Evolutionary conservation across 2,329 filamentous ascomycete species (phyloP), one percentile per base, ranked within the genome.

Genomic region (Neopestalotiopsis clavispora): DNA sequence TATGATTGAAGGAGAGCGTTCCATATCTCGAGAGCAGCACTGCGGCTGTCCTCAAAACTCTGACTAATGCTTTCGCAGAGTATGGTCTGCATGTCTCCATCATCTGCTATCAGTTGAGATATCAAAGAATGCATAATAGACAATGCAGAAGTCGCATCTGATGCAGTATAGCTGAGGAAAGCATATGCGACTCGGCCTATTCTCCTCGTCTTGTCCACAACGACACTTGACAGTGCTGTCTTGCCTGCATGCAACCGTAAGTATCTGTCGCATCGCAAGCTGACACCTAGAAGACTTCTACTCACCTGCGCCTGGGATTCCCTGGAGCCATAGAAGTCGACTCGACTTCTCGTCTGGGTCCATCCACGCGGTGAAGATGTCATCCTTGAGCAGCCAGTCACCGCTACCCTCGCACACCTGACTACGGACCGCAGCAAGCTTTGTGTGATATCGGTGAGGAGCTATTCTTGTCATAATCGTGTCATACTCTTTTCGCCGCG

Each of bases 241-340:
- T 75, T 75, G 40, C 73, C 73, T 74, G 23, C 5, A 60, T 67
- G 57, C 58, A 23, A 23, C 23, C 23, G 23, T 23, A 23, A 23
- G 23, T 23, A 23, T 23, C 23, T 3, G 23, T 23, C 2, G 23
- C 23, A 23, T 23, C 23, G 2, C 23, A 23, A 23, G 23, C 2
- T 3, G 23, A 23, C 2, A 23, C 23, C 23, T 2, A 23, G 23
- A 23, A 3, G 40, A 45, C 42, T 13, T 38, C 32, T 56, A 69
- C 68, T 68, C 62, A 73, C 72, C 73, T 32, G 74, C 69, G 40
- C 74, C 74, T 5, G 74, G 74, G 57, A 76, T 75, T 2, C 74
- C 74, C 52, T 71, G 70, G 23, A 75, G 30, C 74, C 74, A 76
- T 58, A 76, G 32, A 4, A 73, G 17, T 52, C 34, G 57, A 32